Conservation (phyloP, 805 yeast genomes). For the Debaryomyces hansenii region DNA sequence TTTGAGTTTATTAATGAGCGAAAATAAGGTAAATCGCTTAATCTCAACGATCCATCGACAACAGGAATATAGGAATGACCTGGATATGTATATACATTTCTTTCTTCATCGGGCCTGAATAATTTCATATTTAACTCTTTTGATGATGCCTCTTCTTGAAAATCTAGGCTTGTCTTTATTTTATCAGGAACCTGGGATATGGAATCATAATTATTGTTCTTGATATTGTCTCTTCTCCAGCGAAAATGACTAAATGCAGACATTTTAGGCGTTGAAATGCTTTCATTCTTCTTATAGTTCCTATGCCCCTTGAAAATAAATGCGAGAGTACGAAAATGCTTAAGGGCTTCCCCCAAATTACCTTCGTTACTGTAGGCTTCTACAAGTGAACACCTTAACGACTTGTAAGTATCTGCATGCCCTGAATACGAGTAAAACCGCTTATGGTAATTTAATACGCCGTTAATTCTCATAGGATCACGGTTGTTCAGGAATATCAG, state of each 20-base stretch:
- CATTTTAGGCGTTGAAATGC: slow-evolving; percentile 9
- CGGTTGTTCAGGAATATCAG: slow-evolving; percentile 26
- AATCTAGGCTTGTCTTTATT: slow-evolving; percentile 2
- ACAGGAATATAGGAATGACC: slow-evolving; percentile 20
- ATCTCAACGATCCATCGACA: slow-evolving; percentile 25
- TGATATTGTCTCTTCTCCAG: slow-evolving; percentile 25
- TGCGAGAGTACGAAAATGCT: slow-evolving; percentile 20
- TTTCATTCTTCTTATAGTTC: slow-evolving; percentile 10
- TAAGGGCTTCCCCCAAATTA: slow-evolving; percentile 21
- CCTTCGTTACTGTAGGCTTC: slow-evolving; percentile 29
- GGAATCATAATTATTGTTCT: slow-evolving; percentile 9
- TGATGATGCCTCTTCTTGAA: slow-evolving; percentile 1
- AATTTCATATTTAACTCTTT: slow-evolving; percentile 1
- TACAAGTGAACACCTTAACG: slow-evolving; percentile 25
- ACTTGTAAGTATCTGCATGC: slow-evolving; percentile 27
- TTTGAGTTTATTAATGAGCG: slow-evolving; percentile 16
- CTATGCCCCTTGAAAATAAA: slow-evolving; percentile 20
- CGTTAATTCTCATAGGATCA: slow-evolving; percentile 26
- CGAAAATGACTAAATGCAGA: slow-evolving; percentile 14
- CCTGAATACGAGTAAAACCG: slow-evolving; percentile 36
- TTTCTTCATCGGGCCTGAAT: slow-evolving; percentile 26
- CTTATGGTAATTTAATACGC: slow-evolving; percentile 34
- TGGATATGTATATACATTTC: slow-evolving; percentile 26
- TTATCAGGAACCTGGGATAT: not conserved
- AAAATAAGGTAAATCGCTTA: slow-evolving; percentile 35